Percentiles rank a stretch among this genome's conserved stretches.
Evolutionary conservation across 2,329 filamentous ascomycete species (phyloP).

Genomic region (Fusarium illudens): DNA sequence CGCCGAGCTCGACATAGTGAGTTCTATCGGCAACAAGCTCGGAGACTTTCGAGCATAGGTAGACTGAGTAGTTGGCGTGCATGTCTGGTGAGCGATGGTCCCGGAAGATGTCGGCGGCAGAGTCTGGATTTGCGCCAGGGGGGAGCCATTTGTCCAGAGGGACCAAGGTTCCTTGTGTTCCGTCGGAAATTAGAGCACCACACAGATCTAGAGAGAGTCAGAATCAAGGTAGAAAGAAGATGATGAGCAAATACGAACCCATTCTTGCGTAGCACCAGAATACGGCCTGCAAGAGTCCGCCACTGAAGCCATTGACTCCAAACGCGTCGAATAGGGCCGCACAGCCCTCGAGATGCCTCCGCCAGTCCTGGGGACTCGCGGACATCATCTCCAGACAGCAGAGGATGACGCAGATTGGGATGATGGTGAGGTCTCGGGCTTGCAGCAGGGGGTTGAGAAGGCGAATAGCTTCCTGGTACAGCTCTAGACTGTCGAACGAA

Average conservation of each 20-base stretch:
- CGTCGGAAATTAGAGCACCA: slow-evolving; percentile 63
- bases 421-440: slow-evolving; percentile 43
- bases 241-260: slow-evolving; percentile 47
- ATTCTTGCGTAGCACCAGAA: slow-evolving; percentile 69
- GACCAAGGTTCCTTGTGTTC: slow-evolving; percentile 60
- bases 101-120: slow-evolving; percentile 49
- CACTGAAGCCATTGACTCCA: slow-evolving; percentile 62
- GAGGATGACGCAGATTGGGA: slow-evolving; percentile 51
- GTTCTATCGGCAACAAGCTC: slow-evolving; percentile 60
- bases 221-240: background rate
- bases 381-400: slow-evolving; percentile 56
- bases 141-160: slow-evolving; percentile 58
- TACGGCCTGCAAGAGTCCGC: slow-evolving; percentile 61
- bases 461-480: slow-evolving; percentile 64
- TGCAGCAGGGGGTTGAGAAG: slow-evolving; percentile 49
- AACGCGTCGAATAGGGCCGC: slow-evolving; percentile 63
- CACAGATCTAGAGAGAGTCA: slow-evolving; percentile 56
- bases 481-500: slow-evolving; percentile 60
- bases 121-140: slow-evolving; percentile 47
- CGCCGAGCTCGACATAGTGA: slow-evolving; percentile 57
- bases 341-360: slow-evolving; percentile 65
- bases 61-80: slow-evolving; percentile 68
- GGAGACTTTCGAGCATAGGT: slow-evolving; percentile 61
- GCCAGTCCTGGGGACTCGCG: slow-evolving; percentile 57
- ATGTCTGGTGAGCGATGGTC: slow-evolving; percentile 55